A percentile compares a stretch with the other conserved stretches of the same genome.
Conservation (phyloP, 257 asterid species). For the Jacaranda copaia region DNA sequence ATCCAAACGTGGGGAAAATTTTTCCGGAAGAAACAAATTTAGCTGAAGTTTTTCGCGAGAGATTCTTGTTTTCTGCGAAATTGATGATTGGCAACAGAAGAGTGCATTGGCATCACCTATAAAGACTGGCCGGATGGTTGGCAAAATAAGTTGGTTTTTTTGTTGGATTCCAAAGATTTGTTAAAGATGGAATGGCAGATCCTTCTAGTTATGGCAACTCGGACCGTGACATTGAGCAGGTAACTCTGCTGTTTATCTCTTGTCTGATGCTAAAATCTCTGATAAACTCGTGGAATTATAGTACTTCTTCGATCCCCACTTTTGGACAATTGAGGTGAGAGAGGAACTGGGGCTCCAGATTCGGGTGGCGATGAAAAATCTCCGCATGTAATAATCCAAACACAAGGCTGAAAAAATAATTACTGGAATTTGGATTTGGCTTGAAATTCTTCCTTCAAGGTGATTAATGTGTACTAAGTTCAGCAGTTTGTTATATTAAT, state of each 20-base stretch:
- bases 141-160: conserved; percentile 49
- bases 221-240: conserved; percentile 91
- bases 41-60: conserved; percentile 21
- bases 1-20: neutral
- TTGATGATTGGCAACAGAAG: neutral
- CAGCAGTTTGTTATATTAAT: neutral
- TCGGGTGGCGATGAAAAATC: neutral
- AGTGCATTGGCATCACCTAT: conserved; percentile 36
- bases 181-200: conserved; percentile 99
- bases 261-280: neutral
- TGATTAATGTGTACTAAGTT: neutral
- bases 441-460: neutral
- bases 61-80: neutral
- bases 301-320: neutral
- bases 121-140: conserved; percentile 70
- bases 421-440: neutral
- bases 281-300: conserved; percentile 7
- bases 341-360: neutral
- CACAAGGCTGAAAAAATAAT: neutral
- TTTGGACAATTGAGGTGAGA: neutral
- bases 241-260: conserved; percentile 24
- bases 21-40: conserved; percentile 20
- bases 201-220: conserved; percentile 80
- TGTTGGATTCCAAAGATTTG: conserved; percentile 64
- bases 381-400: neutral